Evolutionary conservation across 1,284 basidiomycete genomes (phyloP).

Genomic region (Fomitopsis betulina): DNA sequence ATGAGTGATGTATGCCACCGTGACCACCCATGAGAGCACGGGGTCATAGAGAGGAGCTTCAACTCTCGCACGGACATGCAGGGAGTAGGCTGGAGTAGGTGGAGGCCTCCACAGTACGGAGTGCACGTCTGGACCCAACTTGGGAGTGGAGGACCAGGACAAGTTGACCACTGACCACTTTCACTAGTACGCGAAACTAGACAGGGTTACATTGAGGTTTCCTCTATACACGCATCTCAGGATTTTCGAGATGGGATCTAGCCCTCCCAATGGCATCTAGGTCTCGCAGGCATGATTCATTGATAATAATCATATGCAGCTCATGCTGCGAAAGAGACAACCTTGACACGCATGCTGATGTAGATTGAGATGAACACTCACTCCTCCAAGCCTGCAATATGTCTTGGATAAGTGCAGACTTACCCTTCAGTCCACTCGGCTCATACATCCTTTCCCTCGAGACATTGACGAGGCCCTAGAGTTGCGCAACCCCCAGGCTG

Average conservation of each 20-base stretch:
- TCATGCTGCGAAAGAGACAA: background rate
- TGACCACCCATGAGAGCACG: background rate
- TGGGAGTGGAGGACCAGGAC: too few species aligned
- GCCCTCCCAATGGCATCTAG: background rate
- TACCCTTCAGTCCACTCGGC: background rate
- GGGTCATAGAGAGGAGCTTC: background rate
- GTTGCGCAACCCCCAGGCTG: too few species aligned
- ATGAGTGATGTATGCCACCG: background rate
- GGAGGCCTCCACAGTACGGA: too few species aligned
- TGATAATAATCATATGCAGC: background rate
- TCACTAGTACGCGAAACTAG: too few species aligned
- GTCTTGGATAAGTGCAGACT: background rate
- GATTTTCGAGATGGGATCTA: background rate
- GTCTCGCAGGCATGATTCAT: background rate
- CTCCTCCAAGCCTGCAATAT: background rate
- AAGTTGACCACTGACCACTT: too few species aligned
- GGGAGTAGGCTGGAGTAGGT: too few species aligned
- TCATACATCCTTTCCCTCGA: background rate
- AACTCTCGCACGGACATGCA: too few species aligned
- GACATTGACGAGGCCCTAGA: background rate
- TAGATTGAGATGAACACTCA: background rate
- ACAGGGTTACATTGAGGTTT: background rate
- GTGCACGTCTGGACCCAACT: too few species aligned
- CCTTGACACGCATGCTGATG: background rate
- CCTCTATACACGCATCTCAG: too few species aligned